phyloP scores from a whole-genome alignment of 768 basidiomycete genomes.

The Podaxis sp. region DNA sequence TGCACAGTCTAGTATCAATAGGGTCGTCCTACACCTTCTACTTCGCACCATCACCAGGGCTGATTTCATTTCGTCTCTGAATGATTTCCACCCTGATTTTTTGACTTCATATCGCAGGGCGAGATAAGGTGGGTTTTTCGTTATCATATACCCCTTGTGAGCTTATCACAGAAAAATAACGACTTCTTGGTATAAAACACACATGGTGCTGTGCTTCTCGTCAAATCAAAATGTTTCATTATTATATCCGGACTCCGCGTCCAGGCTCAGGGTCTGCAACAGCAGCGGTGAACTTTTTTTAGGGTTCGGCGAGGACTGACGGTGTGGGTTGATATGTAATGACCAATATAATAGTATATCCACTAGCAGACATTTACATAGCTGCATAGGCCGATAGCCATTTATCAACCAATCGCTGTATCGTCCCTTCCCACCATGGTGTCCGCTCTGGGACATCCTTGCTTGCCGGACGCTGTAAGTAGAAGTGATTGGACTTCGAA shows the following conservation, averaged over 20 bases:
- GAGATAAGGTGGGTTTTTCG: background rate
- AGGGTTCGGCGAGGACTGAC: background rate
- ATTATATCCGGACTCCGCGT: background rate
- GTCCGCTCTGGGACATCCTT: background rate
- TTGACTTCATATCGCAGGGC: background rate
- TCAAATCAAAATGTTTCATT: background rate
- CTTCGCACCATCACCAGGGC: background rate
- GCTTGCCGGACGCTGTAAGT: background rate
- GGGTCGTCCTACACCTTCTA: background rate
- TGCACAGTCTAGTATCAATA: background rate
- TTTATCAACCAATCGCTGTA: background rate
- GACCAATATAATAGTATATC: background rate
- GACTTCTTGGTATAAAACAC: background rate
- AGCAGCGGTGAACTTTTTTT: too few relatives aligned
- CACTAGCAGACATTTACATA: background rate
- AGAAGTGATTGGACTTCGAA: background rate
- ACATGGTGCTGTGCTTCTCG: background rate
- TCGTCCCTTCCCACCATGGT: background rate
- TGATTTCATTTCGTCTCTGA: background rate
- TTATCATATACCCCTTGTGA: background rate
- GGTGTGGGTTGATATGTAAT: background rate
- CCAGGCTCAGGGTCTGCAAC: background rate
- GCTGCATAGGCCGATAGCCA: background rate
- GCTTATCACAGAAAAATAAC: background rate
- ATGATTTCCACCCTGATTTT: background rate